Percentiles rank a stretch among this genome's conserved stretches.
phyloP scores from a whole-genome alignment of 2,329 filamentous ascomycete species.

The Exophiala dermatitidis region DNA sequence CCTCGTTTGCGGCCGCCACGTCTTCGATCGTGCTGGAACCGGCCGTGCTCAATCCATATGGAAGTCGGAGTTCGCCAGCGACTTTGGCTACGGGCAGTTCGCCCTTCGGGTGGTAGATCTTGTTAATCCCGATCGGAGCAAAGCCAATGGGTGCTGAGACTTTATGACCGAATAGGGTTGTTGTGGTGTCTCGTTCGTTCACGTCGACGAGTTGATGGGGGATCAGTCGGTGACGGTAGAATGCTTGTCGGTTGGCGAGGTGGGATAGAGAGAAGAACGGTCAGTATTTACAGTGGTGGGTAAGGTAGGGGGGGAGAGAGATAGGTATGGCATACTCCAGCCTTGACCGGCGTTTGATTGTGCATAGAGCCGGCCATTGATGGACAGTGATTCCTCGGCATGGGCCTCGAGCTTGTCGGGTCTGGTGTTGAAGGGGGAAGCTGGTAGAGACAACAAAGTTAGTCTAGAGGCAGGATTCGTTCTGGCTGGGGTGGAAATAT shows the following conservation, averaged over 20 bases:
- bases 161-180: constrained; percentile 54
- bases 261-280: constrained; percentile 31
- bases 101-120: constrained; percentile 54
- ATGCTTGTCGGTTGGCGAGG: constrained; percentile 55
- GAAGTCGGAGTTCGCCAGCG: constrained; percentile 52
- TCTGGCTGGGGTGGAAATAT: no score
- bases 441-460: constrained; percentile 2
- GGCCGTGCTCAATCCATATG: constrained; percentile 55
- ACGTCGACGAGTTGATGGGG: constrained; percentile 57
- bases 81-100: constrained; percentile 55
- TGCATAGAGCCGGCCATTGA: constrained; percentile 48
- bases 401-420: constrained; percentile 53
- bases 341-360: constrained; percentile 34
- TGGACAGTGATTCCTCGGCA: constrained; percentile 50
- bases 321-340: constrained; percentile 2
- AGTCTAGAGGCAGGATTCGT: neutral
- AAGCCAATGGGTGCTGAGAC: constrained; percentile 57
- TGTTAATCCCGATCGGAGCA: constrained; percentile 59
- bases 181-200: constrained; percentile 50
- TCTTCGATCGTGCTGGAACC: constrained; percentile 52
- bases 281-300: constrained; percentile 20
- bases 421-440: constrained; percentile 47
- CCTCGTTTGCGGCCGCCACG: constrained; percentile 50
- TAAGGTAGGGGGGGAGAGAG: constrained; percentile 8
- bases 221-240: constrained; percentile 57